Conservation (phyloP, 83 land plant genomes). For the Picea abies region DNA sequence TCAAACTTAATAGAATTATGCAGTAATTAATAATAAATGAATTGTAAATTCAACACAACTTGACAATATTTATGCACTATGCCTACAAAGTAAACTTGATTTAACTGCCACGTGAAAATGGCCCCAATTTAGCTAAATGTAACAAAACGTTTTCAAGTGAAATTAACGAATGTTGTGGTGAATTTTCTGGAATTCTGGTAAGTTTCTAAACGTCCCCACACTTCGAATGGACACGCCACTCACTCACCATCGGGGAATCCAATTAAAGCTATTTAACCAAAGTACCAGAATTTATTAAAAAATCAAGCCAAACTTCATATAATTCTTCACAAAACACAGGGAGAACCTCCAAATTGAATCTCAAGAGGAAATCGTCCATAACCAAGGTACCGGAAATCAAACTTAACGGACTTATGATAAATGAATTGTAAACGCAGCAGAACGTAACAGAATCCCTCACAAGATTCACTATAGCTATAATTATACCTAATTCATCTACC, state of each 20-base stretch:
- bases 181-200: not conserved
- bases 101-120: not conserved
- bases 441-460: too few relatives aligned
- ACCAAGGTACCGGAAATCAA: not conserved
- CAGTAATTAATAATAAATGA: not conserved
- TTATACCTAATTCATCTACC: too few relatives aligned
- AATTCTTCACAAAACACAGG: too few relatives aligned
- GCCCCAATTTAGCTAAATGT: not conserved
- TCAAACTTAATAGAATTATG: not conserved
- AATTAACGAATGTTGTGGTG: not conserved
- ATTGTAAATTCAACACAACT: not conserved
- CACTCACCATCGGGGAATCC: too few relatives aligned
- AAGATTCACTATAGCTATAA: too few relatives aligned
- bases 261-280: too few relatives aligned
- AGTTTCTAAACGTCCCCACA: too few relatives aligned
- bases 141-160: not conserved
- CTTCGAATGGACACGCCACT: too few relatives aligned
- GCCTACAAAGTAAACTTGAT: not conserved
- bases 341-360: not conserved
- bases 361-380: not conserved
- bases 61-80: not conserved
- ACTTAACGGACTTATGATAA: too few relatives aligned
- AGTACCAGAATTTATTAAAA: too few relatives aligned
- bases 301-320: too few relatives aligned
- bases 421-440: too few relatives aligned